Conservation (phyloP, 73 alveolate species). For the Paramecium sonneborni region DNA sequence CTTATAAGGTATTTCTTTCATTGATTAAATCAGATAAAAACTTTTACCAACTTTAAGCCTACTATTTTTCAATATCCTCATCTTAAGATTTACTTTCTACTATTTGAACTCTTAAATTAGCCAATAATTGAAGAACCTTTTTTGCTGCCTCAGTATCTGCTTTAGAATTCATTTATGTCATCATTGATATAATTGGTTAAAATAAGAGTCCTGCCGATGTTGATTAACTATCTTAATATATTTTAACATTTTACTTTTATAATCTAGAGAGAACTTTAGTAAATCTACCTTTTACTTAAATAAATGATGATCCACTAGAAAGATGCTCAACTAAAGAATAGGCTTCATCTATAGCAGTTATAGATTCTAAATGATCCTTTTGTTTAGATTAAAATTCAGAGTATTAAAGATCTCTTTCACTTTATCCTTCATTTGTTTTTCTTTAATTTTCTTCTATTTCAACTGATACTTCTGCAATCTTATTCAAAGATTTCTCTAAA, state of each 20-base stretch:
- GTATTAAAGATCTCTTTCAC: conserved; percentile 39
- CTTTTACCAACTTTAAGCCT: conserved; percentile 7
- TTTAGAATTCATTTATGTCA: conserved; percentile 23
- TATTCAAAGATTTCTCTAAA: conserved; percentile 37
- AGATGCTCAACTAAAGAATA: conserved; percentile 32
- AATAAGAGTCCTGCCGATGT: conserved; percentile 31
- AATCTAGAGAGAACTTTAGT: conserved; percentile 6
- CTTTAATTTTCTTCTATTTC: conserved; percentile 31
- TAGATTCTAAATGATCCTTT: conserved; percentile 15
- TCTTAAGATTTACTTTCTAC: conserved; percentile 30
- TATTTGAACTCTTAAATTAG: conserved; percentile 31
- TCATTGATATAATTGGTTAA: conserved; percentile 12
- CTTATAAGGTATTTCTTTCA: conserved; percentile 47
- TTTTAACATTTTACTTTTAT: neutral
- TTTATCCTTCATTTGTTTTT: conserved; percentile 31
- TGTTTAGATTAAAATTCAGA: conserved; percentile 32
- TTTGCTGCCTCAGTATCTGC: conserved; percentile 35
- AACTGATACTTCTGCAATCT: conserved; percentile 57
- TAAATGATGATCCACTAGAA: conserved; percentile 43
- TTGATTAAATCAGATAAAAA: conserved; percentile 14
- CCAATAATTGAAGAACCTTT: conserved; percentile 31
- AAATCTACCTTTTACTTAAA: conserved; percentile 48
- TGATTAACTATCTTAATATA: neutral
- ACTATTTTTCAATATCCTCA: conserved; percentile 41
- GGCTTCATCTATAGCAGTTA: conserved; percentile 51